Base-by-base conservation (phyloP, 331 rosid species). In the Malus hybrid region DNA sequence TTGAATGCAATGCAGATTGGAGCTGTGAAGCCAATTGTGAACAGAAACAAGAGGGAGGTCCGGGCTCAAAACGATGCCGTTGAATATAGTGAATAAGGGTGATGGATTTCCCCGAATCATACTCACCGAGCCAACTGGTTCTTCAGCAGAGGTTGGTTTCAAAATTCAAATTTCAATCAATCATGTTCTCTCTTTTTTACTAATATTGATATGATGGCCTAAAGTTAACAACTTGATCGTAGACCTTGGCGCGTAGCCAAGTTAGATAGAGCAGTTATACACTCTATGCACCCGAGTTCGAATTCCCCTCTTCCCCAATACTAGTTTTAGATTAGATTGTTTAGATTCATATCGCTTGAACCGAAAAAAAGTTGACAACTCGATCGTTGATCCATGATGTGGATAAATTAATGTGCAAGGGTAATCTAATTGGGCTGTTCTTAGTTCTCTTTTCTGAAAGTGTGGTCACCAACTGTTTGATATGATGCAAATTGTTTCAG, bases 121-220 rank as follows among this genome's bases (percentile, higher is more conserved):
- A 60, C 82, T 91, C 68, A 82, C 89, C 30, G 97, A 91, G 71
- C 88, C 90, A 19, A 68, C 79, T 29, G 94, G 97, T 66, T 86
- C 94, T 61, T 87, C 94, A 29, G 89, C 84, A 2, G 92, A 89
- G 92, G 97, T 89, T 75, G 15, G 87, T 79, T 77, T 78, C 48
- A 36, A 19, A 32, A 44, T 73, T 77, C 76, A 36, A 19, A 32
- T 60, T 73, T 77, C 76, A 19, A 58, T 62, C 5, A 15, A 62
- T 6, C 16, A 7, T 18, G 36, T 75, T 5, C 42, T 39, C 77
- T 11, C 32, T 22, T 79, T 16, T 28, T 11, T 32, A 33, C 39
- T 73, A 24, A 20, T 58, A 10, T 22, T 5, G 64, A 58, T 58
- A 5, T 22, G 63, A 58, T 58, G 30, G 30, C 63, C 63, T 4